Evolutionary conservation across 2,329 filamentous ascomycete genomes (phyloP), one percentile per base, ranked within the genome.

Genomic region (Aureobasidium sp.): DNA sequence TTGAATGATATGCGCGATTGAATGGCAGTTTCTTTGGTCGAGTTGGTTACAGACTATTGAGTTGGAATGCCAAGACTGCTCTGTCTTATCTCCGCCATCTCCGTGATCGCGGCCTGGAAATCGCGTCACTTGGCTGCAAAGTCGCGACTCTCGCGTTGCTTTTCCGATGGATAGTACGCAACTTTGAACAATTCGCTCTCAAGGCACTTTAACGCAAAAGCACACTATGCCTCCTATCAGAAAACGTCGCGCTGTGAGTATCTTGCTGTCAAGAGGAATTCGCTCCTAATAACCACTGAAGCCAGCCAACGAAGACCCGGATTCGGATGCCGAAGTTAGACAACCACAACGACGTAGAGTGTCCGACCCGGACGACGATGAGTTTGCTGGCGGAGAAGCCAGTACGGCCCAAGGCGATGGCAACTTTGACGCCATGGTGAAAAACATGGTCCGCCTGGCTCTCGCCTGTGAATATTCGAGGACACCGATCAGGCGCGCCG

Each of bases 381-480:
- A 56, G 3, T 53, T 48, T 6, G 54, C 55, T 17, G 52, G 54
- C 10, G 59, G 57, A 17, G 57, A 61, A 24, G 61, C 25, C 32
- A 56, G 62, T 4, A 52, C 40, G 0, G 59, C 62, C 11, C 67
- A 68, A 37, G 56, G 55, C 12, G 61, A 59, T 34, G 56, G 50
- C 32, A 69, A 60, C 49, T 54, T 68, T 3, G 66, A 69, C 14
- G 71, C 72, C 40, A 72, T 82, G 65, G 75, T 79, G 6, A 83
- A 82, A 64, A 81, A 81, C 61, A 66, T 85, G 51, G 79, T 84
- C 39, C 77, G 81, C 2, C 70, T 84, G 35, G 81, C 80, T 1
- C 64, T 85, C 8, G 72, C 80, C 5, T 78, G 77, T 65, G 81
- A 84, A 60, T 81, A 79, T 62, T 72, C 79, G 19, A 74, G 81